Evolutionary conservation across 805 yeast genomes (phyloP), one percentile per base, ranked within the genome.

Genomic region (Wickerhamomyces mucosus): DNA sequence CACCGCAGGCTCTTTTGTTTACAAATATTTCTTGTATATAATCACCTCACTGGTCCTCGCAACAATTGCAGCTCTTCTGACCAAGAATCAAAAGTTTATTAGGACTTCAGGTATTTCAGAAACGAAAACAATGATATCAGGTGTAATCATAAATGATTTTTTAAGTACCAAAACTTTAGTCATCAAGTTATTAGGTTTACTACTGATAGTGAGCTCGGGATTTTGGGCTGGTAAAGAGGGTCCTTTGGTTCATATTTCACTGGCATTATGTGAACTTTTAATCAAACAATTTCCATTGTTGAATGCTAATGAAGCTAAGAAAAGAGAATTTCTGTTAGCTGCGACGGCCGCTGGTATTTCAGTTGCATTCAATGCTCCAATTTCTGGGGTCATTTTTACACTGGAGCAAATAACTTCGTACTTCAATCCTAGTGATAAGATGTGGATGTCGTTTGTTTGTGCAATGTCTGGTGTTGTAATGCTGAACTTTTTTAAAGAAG

Each of bases 211-310:
- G 5, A 75, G 86, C 15, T 71, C 83, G 1, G 94, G 94, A 0
- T 46, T 84, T 3, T 80, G 89, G 83, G 65, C 80, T 6, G 95
- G 95, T 6, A 76, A 75, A 46, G 95, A 84, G 45, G 95, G 94
- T 2, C 95, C 95, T 1, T 52, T 85, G 33, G 88, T 82, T 17
- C 94, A 85, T 52, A 70, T 84, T 4, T 68, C 89, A 0, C 72
- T 82, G 41, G 73, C 82, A 40, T 59, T 75, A 45, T 56, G 76
- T 42, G 53, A 56, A 40, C 23, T 56, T 34, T 33, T 68, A 7
- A 50, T 69, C 28, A 45, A 52, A 14, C 31, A 45, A 4, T 51
- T 60, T 31, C 53, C 61, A 4, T 27, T 39, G 1, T 32, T 56
- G 28, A 35, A 48, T 18, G 45, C 46, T 1, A 71, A 69, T 38